Percentiles rank a stretch among this genome's conserved stretches.
Conservation (phyloP, 495 filamentous ascomycete genomes). For the Platismatia glauca region DNA sequence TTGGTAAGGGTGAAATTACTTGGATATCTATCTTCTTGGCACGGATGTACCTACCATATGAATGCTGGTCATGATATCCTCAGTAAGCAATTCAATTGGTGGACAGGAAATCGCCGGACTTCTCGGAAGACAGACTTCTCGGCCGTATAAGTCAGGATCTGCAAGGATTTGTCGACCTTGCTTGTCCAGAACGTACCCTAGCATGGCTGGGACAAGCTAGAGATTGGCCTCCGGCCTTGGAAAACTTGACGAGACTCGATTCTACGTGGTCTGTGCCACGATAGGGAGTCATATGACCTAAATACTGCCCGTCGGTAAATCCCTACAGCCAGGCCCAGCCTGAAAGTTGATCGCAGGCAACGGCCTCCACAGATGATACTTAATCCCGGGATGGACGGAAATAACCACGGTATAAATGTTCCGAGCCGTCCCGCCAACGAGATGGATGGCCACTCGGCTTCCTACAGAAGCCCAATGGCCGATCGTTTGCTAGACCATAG, state of each 20-base stretch:
- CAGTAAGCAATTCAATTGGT: no score
- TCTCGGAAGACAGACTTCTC: no score
- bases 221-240: neutral
- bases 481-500: neutral
- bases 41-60: no score
- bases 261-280: neutral
- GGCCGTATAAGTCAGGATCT: no score
- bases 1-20: neutral
- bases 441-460: neutral
- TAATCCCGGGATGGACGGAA: neutral
- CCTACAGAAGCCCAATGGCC: neutral
- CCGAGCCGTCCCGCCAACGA: neutral
- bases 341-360: neutral
- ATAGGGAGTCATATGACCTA: neutral
- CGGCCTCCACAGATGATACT: neutral
- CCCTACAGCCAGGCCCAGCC: neutral
- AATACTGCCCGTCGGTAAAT: neutral
- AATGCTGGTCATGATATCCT: no score
- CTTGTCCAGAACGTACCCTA: neutral
- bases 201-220: neutral
- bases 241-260: neutral
- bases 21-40: no score
- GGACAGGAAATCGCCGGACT: no score
- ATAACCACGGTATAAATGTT: neutral
- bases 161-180: neutral